Evolutionary conservation across 495 filamentous ascomycete genomes (phyloP), one percentile per base, ranked within the genome.

Genomic region (Melanomma pulvis-pyrius): DNA sequence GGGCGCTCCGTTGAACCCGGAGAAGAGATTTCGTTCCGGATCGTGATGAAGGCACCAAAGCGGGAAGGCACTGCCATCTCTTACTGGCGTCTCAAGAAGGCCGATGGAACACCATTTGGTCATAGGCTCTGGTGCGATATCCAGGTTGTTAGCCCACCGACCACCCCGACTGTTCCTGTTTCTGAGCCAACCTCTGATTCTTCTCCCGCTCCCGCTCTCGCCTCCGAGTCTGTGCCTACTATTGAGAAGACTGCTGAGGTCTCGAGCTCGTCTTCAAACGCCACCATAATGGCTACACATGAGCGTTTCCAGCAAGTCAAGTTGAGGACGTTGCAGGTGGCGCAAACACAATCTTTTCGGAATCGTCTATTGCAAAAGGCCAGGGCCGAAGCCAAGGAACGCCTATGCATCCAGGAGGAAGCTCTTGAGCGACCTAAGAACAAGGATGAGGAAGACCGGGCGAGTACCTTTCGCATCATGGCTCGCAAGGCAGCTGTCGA

Each of bases 91-190:
- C 83, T 98, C 70, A 94, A 92, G 68, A 84, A 90, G 50, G 83
- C 87, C 26, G 88, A 93, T 65, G 92, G 93, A 29, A 80, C 81
- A 61, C 87, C 89, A 47, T 97, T 99, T 64, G 94, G 94, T 51
- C 91, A 96, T 78, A 88, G 90, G 72, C 81, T 99, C 36, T 99
- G 94, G 94, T 97, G 93, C 74, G 92, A 97, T 65, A 82, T 99
- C 68, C 82, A 86, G 58, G 51, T 66, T 39, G 62, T 57, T 7
- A 36, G 48, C 28, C 55, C 65, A 12, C 65, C 60, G 25, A 28
- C 46, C 29, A 52, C 66, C 49, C 17, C 49, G 25, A 51, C 57
- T 13, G 12, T 46, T n/a, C 24, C 64, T 19, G 22, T 50, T 36
- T 44, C 34, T 15, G 52, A 59, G 13, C 30, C 61, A 15, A 17